phyloP scores from a whole-genome alignment of 2,329 filamentous ascomycete species.

The Exophiala phaeomuriformis region DNA sequence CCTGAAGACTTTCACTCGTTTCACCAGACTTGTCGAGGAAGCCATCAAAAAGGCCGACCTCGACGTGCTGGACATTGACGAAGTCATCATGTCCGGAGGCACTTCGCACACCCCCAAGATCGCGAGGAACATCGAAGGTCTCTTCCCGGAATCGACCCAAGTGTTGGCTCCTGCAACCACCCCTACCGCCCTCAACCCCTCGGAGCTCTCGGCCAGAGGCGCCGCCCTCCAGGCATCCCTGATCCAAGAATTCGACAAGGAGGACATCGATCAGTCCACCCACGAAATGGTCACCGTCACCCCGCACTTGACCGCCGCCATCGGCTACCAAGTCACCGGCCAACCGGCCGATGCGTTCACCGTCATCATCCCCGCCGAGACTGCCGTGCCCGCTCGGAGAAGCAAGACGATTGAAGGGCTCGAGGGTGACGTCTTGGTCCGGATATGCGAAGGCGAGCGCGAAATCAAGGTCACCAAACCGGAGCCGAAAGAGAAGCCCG shows the following conservation, averaged over 20 bases:
- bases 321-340: slow-evolving; percentile 56
- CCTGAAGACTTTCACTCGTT: slow-evolving; percentile 77
- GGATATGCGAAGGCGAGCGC: slow-evolving; percentile 77
- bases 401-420: slow-evolving; percentile 70
- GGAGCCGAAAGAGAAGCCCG: slow-evolving; percentile 64
- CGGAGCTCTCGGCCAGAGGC: slow-evolving; percentile 78
- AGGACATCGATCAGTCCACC: slow-evolving; percentile 91
- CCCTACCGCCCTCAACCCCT: slow-evolving; percentile 77
- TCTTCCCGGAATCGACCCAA: slow-evolving; percentile 73
- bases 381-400: slow-evolving; percentile 79
- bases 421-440: slow-evolving; percentile 79
- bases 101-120: slow-evolving; percentile 91
- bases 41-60: slow-evolving; percentile 87
- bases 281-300: slow-evolving; percentile 93
- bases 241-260: slow-evolving; percentile 86
- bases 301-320: slow-evolving; percentile 78
- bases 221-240: slow-evolving; percentile 92
- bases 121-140: slow-evolving; percentile 65
- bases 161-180: slow-evolving; percentile 79
- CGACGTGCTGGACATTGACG: slow-evolving; percentile 85
- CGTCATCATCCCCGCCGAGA: slow-evolving; percentile 75
- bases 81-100: slow-evolving; percentile 88
- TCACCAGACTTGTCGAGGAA: slow-evolving; percentile 76
- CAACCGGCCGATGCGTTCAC: slow-evolving; percentile 54
- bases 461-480: slow-evolving; percentile 92